phyloP scores from a whole-genome alignment of 306 rosid species.

The Carpinus viminea region DNA sequence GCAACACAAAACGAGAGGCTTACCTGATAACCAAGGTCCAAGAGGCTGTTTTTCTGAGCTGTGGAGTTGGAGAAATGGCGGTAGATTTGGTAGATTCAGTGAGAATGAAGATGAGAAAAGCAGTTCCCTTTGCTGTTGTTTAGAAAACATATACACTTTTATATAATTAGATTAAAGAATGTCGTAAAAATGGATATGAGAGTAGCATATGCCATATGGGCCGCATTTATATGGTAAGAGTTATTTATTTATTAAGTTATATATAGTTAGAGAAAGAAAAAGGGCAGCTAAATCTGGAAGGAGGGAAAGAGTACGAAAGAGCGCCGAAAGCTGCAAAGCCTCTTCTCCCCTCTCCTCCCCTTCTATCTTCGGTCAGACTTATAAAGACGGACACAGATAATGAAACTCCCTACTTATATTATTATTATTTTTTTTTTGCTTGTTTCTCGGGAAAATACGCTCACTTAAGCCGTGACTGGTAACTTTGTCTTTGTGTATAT shows the following conservation, averaged over 20 bases:
- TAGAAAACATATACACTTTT: neutral
- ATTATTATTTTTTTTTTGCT: no score
- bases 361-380: slow-evolving; percentile 47
- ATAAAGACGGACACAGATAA: slow-evolving; percentile 38
- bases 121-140: slow-evolving; percentile 22
- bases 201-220: neutral
- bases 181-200: neutral
- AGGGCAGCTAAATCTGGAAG: slow-evolving; percentile 32
- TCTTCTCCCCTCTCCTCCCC: slow-evolving; percentile 19
- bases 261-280: neutral
- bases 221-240: neutral
- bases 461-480: no score
- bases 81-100: slow-evolving; percentile 52
- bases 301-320: slow-evolving; percentile 36
- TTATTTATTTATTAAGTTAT: neutral
- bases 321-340: slow-evolving; percentile 79
- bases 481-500: no score
- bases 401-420: neutral
- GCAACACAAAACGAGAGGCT: slow-evolving; percentile 28
- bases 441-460: no score
- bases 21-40: slow-evolving; percentile 33
- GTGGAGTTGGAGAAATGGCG: slow-evolving; percentile 24
- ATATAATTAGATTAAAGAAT: neutral
- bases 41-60: slow-evolving; percentile 13
- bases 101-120: slow-evolving; percentile 37